A percentile compares a stretch with the other conserved stretches of the same genome.
These are phyloP conservation scores for Xylariomycetidae sp. DNA, from an alignment of 2,329 filamentous ascomycete genomes.

Conservation along the genomic window DNA sequence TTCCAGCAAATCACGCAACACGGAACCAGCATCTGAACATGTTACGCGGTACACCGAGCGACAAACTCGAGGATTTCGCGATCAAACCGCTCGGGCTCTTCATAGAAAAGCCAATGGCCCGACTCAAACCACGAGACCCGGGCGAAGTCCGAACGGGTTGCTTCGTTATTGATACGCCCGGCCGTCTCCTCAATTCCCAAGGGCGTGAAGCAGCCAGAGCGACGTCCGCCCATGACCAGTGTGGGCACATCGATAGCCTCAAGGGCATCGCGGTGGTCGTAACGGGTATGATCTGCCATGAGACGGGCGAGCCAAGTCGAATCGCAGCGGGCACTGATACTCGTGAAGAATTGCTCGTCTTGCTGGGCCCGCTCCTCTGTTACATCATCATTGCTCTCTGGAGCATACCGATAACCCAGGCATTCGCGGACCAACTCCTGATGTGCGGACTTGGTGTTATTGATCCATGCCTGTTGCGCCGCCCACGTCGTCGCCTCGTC, in stretches of 20 bases:
- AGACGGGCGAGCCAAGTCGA: conserved; percentile 31
- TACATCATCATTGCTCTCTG: conserved; percentile 17
- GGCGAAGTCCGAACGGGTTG: conserved; percentile 14
- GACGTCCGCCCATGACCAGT: conserved; percentile 30
- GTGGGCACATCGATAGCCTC: conserved; percentile 28
- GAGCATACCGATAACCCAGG: conserved; percentile 29
- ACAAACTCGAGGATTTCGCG: conserved; percentile 27
- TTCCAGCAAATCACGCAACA: too few species aligned
- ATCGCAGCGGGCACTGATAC: conserved; percentile 29
- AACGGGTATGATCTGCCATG: conserved; percentile 34
- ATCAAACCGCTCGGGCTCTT: conserved; percentile 33
- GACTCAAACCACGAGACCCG: conserved; percentile 27
- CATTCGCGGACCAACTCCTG: conserved; percentile 27
- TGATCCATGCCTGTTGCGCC: conserved; percentile 45
- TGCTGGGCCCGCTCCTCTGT: conserved; percentile 14
- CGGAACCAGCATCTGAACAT: too few species aligned
- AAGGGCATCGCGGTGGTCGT: conserved; percentile 35
- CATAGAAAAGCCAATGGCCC: conserved; percentile 36
- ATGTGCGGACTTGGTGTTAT: conserved; percentile 29
- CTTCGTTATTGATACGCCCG: conserved; percentile 18
- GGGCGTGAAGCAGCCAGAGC: conserved; percentile 32
- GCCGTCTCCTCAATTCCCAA: conserved; percentile 33
- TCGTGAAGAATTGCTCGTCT: conserved; percentile 31
- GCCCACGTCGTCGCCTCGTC: conserved; percentile 30
- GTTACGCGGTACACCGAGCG: conserved; percentile 4